Evolutionary conservation across 2,329 filamentous ascomycete genomes (phyloP).

Genomic region (Calycina herbarum): DNA sequence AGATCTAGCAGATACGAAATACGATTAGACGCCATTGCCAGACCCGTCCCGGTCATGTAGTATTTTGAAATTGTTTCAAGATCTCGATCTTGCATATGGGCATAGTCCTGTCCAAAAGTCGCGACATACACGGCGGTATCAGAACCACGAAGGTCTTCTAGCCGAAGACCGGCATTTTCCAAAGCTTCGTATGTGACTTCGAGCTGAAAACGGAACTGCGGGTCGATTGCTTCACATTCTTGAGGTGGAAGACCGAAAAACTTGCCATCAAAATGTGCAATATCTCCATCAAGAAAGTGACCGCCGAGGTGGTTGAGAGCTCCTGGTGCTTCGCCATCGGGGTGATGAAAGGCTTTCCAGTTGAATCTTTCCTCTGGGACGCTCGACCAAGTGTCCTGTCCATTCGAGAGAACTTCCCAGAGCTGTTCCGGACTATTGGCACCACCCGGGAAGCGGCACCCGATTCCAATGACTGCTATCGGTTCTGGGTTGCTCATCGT

Average conservation of each 20-base stretch:
- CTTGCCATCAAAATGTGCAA: conserved; percentile 22
- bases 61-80: conserved; percentile 32
- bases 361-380: conserved; percentile 29
- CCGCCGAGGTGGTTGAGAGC: conserved; percentile 14
- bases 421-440: conserved; percentile 45
- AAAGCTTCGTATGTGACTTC: conserved; percentile 14
- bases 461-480: conserved; percentile 40
- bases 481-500: background rate
- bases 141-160: conserved; percentile 19
- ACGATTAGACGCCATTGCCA: conserved; percentile 46
- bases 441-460: conserved; percentile 41
- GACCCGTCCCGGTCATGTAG: conserved; percentile 37
- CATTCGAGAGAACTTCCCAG: conserved; percentile 48
- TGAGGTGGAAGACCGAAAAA: conserved; percentile 18
- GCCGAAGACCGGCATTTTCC: conserved; percentile 16
- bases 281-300: conserved; percentile 21
- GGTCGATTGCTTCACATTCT: conserved; percentile 32
- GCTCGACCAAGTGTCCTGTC: conserved; percentile 51
- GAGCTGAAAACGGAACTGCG: conserved; percentile 4
- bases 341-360: conserved; percentile 10
- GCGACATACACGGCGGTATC: conserved; percentile 46
- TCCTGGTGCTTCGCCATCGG: conserved; percentile 5
- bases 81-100: conserved; percentile 20
- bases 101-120: conserved; percentile 28
- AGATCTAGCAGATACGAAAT: conserved; percentile 43